Evolutionary conservation across 371 early-diverging fungal species (phyloP).

Genomic region (Mucor mucedo): DNA sequence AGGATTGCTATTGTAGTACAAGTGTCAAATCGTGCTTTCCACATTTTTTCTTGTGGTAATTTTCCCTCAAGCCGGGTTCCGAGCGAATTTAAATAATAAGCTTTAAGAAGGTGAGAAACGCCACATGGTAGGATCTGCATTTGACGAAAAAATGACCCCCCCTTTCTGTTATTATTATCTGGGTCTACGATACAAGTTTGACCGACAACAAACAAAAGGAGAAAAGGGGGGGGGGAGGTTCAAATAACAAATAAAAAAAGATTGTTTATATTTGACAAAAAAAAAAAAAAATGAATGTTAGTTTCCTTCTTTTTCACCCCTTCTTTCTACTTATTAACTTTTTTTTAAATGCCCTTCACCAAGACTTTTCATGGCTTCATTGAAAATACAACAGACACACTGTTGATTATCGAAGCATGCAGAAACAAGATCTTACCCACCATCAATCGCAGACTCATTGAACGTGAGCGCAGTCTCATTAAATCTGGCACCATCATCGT

Average conservation of each 20-base stretch:
- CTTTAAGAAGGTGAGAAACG: not conserved
- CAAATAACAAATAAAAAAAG: slow-evolving; percentile 1
- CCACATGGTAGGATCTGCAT: slow-evolving; percentile 3
- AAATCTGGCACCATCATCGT: slow-evolving; percentile 72
- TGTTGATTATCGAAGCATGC: slow-evolving; percentile 72
- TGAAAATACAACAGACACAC: slow-evolving; percentile 64
- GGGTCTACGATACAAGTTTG: not conserved
- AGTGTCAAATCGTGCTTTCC: not conserved
- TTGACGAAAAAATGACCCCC: not conserved
- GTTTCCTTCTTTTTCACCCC: not conserved
- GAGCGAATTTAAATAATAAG: not conserved
- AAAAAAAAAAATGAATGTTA: not conserved
- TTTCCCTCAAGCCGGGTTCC: not conserved
- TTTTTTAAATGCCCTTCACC: slow-evolving; percentile 36
- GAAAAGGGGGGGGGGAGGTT: not conserved
- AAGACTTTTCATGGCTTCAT: slow-evolving; percentile 62
- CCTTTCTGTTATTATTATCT: not conserved
- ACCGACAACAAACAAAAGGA: not conserved
- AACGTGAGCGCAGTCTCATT: slow-evolving; percentile 62
- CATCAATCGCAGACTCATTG: slow-evolving; percentile 65
- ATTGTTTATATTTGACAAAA: slow-evolving; percentile 8
- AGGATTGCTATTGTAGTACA: not conserved
- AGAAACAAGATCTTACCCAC: slow-evolving; percentile 61
- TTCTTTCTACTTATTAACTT: not conserved
- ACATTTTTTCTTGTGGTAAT: not conserved